phyloP scores from a whole-genome alignment of 78 protist species.

The Emiliania huxleyi region DNA sequence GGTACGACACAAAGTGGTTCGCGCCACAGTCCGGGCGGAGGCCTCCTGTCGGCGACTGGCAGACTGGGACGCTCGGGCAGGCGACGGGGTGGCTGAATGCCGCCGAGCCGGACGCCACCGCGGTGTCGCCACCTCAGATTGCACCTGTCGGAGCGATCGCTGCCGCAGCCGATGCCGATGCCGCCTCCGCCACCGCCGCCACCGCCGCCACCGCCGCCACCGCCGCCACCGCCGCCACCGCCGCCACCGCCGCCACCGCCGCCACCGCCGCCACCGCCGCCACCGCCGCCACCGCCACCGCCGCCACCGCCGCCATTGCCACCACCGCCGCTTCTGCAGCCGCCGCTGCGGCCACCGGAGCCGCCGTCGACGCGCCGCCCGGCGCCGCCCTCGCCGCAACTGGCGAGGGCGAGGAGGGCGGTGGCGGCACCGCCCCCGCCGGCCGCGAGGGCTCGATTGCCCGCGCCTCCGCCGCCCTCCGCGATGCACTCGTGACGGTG shows the following conservation, averaged over 20 bases:
- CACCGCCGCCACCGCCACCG: neutral
- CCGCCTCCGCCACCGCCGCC: neutral
- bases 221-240: neutral
- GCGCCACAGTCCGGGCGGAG: neutral
- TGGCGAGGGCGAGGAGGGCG: neutral
- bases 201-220: neutral
- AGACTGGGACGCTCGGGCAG: neutral
- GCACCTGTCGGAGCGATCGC: neutral
- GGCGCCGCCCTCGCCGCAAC: neutral
- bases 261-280: neutral
- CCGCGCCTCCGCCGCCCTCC: neutral
- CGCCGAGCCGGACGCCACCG: neutral
- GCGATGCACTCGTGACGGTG: conserved; percentile 12
- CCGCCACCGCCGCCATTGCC: neutral
- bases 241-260: neutral
- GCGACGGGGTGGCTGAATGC: neutral
- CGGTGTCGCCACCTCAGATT: neutral
- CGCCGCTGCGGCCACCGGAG: neutral
- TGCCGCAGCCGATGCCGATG: neutral
- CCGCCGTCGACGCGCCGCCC: neutral
- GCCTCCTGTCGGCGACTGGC: neutral
- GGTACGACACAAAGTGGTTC: conserved; percentile 29
- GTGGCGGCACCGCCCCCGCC: neutral
- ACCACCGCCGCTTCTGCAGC: neutral
- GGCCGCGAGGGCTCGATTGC: neutral